Evolutionary conservation across 495 filamentous ascomycete species (phyloP).

Genomic region (Choiromyces venosus): DNA sequence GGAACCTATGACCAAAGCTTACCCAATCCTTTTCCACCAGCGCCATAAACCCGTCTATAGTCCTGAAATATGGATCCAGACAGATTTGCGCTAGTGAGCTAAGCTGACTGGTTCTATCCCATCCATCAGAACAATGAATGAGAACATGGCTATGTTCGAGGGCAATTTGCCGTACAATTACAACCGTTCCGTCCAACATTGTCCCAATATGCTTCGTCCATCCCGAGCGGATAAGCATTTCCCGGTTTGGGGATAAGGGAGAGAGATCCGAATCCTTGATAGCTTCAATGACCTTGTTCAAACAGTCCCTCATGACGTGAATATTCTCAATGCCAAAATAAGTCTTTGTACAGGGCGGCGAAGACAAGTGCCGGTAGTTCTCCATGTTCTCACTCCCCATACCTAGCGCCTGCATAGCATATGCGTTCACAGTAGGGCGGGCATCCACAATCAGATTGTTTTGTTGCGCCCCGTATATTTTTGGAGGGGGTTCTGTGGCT

Average conservation of each 20-base stretch:
- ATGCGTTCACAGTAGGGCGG: conserved; percentile 88
- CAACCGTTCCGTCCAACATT: conserved; percentile 72
- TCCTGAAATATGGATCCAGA: conserved; percentile 92
- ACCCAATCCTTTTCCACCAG: conserved; percentile 97
- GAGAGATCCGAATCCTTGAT: conserved; percentile 90
- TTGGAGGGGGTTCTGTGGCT: conserved; percentile 10
- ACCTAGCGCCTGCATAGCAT: conserved; percentile 91
- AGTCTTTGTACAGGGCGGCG: conserved; percentile 58
- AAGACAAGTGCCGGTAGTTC: conserved; percentile 74
- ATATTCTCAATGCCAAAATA: conserved; percentile 99
- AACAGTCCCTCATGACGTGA: conserved; percentile 92
- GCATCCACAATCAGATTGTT: conserved; percentile 96
- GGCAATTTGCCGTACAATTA: conserved; percentile 84
- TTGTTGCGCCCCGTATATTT: conserved; percentile 86
- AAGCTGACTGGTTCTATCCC: conserved; percentile 94
- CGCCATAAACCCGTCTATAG: conserved; percentile 90
- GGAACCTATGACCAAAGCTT: conserved; percentile 96
- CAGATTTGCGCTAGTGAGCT: conserved; percentile 91
- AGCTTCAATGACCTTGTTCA: conserved; percentile 81
- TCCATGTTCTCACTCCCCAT: conserved; percentile 97
- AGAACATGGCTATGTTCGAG: conserved; percentile 89
- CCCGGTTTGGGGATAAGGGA: conserved; percentile 73
- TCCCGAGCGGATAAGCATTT: conserved; percentile 72
- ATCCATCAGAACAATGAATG: conserved; percentile 97
- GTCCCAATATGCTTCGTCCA: conserved; percentile 89